These are phyloP conservation scores for Pseudogymnoascus pannorum DNA, from an alignment of 2,329 filamentous ascomycete species.

Conservation along the genomic window DNA sequence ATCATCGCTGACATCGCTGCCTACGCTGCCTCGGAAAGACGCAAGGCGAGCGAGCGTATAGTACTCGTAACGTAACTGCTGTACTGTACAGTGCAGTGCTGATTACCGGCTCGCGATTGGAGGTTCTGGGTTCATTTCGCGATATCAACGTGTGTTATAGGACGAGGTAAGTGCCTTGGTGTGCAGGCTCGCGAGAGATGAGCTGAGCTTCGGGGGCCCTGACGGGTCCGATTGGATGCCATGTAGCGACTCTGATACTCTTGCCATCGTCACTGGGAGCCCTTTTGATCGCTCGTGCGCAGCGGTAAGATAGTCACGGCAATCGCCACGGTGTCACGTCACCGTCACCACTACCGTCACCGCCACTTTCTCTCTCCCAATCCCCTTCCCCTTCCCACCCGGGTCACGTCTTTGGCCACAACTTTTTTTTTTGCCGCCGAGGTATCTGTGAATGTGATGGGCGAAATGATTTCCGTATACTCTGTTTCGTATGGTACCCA, in stretches of 20 bases:
- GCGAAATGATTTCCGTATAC: background rate
- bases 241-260: background rate
- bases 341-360: no score
- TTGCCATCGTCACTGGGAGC: background rate
- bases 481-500: background rate
- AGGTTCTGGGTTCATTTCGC: background rate
- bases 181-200: background rate
- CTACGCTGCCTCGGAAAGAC: background rate
- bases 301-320: background rate
- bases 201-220: background rate
- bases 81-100: background rate
- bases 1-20: background rate
- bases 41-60: background rate
- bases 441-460: background rate
- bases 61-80: background rate
- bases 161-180: background rate
- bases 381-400: background rate
- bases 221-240: background rate
- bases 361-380: no score
- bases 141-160: background rate
- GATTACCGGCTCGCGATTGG: background rate
- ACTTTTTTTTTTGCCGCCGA: background rate
- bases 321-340: background rate
- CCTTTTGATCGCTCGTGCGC: background rate
- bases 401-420: background rate